Evolutionary conservation across 495 filamentous ascomycete species (phyloP).

Genomic region (Penicillium paradoxum): DNA sequence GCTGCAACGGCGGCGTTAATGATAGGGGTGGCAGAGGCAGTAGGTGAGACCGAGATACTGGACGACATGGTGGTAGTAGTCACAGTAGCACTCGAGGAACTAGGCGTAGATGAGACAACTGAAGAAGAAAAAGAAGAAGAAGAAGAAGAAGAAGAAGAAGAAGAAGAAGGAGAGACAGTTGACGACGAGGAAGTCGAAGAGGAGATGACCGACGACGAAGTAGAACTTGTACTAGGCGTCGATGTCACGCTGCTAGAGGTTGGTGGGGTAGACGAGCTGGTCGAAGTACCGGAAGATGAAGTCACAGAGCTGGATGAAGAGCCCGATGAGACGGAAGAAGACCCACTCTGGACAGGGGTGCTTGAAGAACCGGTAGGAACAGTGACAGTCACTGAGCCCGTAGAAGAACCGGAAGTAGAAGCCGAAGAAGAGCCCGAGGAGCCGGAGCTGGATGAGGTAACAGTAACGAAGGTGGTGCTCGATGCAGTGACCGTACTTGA

Average conservation of each 20-base stretch:
- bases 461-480: conserved; percentile 16
- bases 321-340: background rate
- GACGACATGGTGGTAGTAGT: conserved; percentile 26
- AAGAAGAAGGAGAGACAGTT: background rate
- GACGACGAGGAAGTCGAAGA: background rate
- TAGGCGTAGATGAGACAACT: conserved; percentile 9
- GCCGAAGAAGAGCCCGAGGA: background rate
- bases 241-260: background rate
- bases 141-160: background rate
- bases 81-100: conserved; percentile 13
- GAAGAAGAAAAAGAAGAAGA: conserved; percentile 2
- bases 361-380: conserved; percentile 1
- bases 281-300: background rate
- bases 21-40: conserved; percentile 20
- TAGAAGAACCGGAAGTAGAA: background rate
- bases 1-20: conserved; percentile 27
- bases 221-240: background rate
- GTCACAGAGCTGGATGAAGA: background rate
- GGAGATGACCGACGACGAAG: background rate
- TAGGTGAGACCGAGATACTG: conserved; percentile 15
- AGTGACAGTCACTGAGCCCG: too few species aligned
- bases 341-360: background rate
- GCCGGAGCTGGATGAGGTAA: background rate
- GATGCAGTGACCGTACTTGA: conserved; percentile 13
- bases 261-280: background rate